Base-by-base conservation (phyloP, 208 protist genomes). In the Trypanosoma avium region DNA sequence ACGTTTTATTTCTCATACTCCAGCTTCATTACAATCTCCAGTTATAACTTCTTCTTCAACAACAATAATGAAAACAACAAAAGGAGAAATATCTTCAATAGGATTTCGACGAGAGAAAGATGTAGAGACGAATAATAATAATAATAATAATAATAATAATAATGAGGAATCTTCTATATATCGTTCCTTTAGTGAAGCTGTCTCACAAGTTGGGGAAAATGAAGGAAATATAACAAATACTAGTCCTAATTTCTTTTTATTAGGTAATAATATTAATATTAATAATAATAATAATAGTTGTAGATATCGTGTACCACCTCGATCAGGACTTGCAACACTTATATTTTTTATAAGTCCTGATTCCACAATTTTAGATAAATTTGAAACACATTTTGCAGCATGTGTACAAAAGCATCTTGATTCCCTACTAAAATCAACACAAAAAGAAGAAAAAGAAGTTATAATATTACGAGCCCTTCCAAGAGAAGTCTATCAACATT, bases 401-500 rank as follows among this genome's bases (percentile, higher is more conserved):
- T 32, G 42, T 17, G 56, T 72, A 48, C 22, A 27, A 17, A 0
- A 26, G 33, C 49, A 72, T 19, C 40, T 72, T 7, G 57, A 72
- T 10, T 15, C 36, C 5, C 47, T 64, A 3, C 38, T 65, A 10
- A 8, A 0, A n/a, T n/a, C n/a, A n/a, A n/a, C n/a, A n/a, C n/a
- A n/a, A 9, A 53, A 22, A 21, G 49, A 27, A 27, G 57, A 65
- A 3, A 54, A 21, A 1, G 26, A 19, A 5, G 30, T 33, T 21
- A 17, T 21, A 9, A 1, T 13, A 13, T 48, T 65, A 3, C 49
- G 30, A 19, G 21, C 56, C 24, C 33, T 72, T 10, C 66, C 66
- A n/a, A 47, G 46, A 35, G 66, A 59, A 27, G 66, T 72, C 19
- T 72, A 72, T 32, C 66, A 72, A 27, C 32, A 30, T 17, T 72